These are phyloP conservation scores for Rugonectria rugulosa DNA, from an alignment of 2,329 filamentous ascomycete species.

Conservation along the genomic window DNA sequence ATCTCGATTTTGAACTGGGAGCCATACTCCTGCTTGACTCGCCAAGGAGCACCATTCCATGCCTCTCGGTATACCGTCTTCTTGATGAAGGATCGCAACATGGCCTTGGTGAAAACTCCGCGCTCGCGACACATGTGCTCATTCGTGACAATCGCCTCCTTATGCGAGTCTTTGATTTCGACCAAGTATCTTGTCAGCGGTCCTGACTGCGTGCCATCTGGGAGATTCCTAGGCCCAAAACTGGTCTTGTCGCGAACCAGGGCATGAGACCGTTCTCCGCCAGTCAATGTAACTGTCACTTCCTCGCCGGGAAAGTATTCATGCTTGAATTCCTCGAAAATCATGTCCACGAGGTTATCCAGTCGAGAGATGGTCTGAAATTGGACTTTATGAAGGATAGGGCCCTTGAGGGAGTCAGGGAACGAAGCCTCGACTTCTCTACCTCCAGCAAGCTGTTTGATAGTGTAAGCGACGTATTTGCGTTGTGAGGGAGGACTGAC, in stretches of 20 bases:
- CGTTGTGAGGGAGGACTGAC: constrained; percentile 58
- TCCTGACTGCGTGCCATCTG: constrained; percentile 74
- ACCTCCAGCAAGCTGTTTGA: constrained; percentile 73
- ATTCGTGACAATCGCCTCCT: constrained; percentile 82
- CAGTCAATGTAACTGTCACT: constrained; percentile 75
- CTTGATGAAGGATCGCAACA: constrained; percentile 92
- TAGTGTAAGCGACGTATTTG: constrained; percentile 21
- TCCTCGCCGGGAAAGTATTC: constrained; percentile 92
- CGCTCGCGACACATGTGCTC: constrained; percentile 85
- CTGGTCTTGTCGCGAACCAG: constrained; percentile 86
- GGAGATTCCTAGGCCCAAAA: constrained; percentile 65
- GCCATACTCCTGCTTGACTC: constrained; percentile 88
- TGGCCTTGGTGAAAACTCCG: constrained; percentile 93
- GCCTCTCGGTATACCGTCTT: constrained; percentile 91
- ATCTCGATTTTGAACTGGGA: constrained; percentile 85
- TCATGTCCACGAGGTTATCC: constrained; percentile 76
- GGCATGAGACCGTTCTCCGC: constrained; percentile 75
- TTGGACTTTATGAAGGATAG: constrained; percentile 88
- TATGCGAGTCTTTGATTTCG: constrained; percentile 71
- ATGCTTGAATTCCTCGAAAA: constrained; percentile 81
- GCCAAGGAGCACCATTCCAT: constrained; percentile 96
- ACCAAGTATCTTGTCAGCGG: constrained; percentile 85
- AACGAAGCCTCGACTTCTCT: constrained; percentile 91
- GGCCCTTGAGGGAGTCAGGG: constrained; percentile 88
- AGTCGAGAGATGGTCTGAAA: constrained; percentile 90